phyloP scores from a whole-genome alignment of 1,284 basidiomycete genomes.

The Termitomyces sp. region DNA sequence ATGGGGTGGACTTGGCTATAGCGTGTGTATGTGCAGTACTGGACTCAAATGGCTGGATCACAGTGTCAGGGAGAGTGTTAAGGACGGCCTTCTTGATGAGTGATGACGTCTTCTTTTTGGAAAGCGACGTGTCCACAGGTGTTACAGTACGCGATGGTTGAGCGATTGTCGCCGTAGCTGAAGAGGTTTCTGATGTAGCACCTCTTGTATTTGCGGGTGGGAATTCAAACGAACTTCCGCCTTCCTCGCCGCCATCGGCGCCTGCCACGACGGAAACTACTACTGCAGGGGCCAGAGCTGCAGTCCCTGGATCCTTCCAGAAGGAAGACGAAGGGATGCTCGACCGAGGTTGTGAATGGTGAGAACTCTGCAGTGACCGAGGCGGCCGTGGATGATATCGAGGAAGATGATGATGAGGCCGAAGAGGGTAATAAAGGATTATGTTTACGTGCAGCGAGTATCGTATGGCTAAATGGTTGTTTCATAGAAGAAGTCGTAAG shows the following conservation, averaged over 20 bases:
- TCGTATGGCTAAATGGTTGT: constrained; percentile 17
- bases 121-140: constrained; percentile 21
- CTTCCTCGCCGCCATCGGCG: constrained; percentile 35
- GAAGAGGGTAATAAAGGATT: constrained; percentile 33
- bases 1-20: constrained; percentile 34
- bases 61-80: constrained; percentile 12
- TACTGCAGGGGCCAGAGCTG: constrained; percentile 45
- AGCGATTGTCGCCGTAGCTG: constrained; percentile 34
- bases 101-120: constrained; percentile 20
- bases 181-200: constrained; percentile 33
- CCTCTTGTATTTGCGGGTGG: constrained; percentile 6
- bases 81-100: constrained; percentile 22
- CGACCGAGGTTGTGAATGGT: constrained; percentile 34
- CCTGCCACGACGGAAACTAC: constrained; percentile 42
- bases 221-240: constrained; percentile 32
- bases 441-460: constrained; percentile 17
- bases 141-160: constrained; percentile 38
- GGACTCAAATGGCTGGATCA: background rate
- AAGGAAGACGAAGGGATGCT: constrained; percentile 31
- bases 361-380: constrained; percentile 30
- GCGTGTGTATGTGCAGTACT: constrained; percentile 3
- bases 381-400: constrained; percentile 38
- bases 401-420: constrained; percentile 48
- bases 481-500: constrained; percentile 33
- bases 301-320: constrained; percentile 48